Evolutionary conservation across 2,329 filamentous ascomycete species (phyloP).

Genomic region (Fusarium sp.): DNA sequence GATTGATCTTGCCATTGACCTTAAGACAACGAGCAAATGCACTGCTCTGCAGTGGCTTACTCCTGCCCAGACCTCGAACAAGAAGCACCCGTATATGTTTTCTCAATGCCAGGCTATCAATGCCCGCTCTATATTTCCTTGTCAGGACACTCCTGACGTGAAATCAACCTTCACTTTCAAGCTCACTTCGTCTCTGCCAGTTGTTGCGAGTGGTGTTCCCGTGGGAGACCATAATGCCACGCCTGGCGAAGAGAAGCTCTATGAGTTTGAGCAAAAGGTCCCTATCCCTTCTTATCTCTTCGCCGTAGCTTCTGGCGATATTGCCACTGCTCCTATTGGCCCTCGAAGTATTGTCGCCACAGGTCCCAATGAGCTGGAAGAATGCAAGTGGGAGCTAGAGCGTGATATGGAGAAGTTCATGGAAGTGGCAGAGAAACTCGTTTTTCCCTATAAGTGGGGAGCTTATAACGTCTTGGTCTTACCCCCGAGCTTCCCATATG

Average conservation of each 20-base stretch:
- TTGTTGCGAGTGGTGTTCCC: constrained; percentile 88
- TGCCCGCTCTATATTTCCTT: constrained; percentile 92
- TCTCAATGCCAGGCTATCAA: constrained; percentile 98
- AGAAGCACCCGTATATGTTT: constrained; percentile 97
- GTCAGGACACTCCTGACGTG: constrained; percentile 96
- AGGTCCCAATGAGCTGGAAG: constrained; percentile 86
- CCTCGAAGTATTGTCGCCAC: constrained; percentile 87
- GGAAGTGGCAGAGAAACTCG: constrained; percentile 80
- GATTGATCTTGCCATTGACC: constrained; percentile 70
- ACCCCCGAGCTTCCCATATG: constrained; percentile 90
- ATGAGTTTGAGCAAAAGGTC: constrained; percentile 88
- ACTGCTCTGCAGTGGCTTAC: constrained; percentile 97
- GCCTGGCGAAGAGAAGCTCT: constrained; percentile 69
- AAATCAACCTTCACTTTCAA: constrained; percentile 96
- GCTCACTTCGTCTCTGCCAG: constrained; percentile 85
- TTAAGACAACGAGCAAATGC: constrained; percentile 88
- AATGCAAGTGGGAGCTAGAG: constrained; percentile 91
- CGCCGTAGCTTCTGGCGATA: constrained; percentile 88
- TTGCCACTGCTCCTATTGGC: constrained; percentile 86
- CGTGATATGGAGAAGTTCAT: constrained; percentile 93
- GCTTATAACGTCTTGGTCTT: constrained; percentile 94
- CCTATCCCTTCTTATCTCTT: constrained; percentile 96
- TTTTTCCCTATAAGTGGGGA: constrained; percentile 93
- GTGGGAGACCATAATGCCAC: constrained; percentile 58
- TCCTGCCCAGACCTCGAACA: constrained; percentile 92